These are phyloP conservation scores for Pichia pseudocactophila DNA, from an alignment of 805 yeast species.

Conservation along the genomic window DNA sequence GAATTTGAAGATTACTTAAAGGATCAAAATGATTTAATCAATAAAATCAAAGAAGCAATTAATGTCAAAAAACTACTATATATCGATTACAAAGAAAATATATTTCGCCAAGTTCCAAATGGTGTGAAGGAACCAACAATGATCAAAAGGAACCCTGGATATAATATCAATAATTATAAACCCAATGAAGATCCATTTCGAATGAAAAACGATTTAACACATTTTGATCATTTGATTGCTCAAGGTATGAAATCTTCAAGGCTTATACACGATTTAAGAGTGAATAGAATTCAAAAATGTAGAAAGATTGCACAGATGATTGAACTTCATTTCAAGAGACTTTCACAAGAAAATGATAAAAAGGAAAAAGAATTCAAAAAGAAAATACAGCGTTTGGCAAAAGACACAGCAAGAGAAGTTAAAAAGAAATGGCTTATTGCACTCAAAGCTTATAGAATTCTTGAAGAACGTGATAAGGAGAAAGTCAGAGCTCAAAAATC, in stretches of 20 bases:
- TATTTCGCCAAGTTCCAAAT: constrained; percentile 39
- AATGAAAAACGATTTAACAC: constrained; percentile 34
- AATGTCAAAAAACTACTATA: constrained; percentile 31
- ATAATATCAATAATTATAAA: constrained; percentile 22
- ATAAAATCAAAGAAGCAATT: constrained; percentile 39
- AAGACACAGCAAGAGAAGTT: constrained; percentile 74
- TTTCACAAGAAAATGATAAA: constrained; percentile 83
- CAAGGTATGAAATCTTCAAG: constrained; percentile 71
- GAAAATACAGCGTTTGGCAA: constrained; percentile 60
- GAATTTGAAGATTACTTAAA: constrained; percentile 53
- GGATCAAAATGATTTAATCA: constrained; percentile 40
- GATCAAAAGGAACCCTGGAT: constrained; percentile 26
- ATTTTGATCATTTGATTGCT: constrained; percentile 62
- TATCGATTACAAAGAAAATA: constrained; percentile 35
- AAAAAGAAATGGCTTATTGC: constrained; percentile 88
- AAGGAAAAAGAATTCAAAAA: constrained; percentile 67
- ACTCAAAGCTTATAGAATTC: constrained; percentile 63
- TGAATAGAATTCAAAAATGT: constrained; percentile 55
- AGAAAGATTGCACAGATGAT: constrained; percentile 72
- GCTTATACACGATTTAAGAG: constrained; percentile 56
- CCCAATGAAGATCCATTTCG: constrained; percentile 36
- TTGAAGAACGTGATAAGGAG: constrained; percentile 71
- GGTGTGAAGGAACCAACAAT: constrained; percentile 32
- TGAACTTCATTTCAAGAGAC: constrained; percentile 77
- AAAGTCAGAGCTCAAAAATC: constrained; percentile 74